phyloP scores from a whole-genome alignment of 345 rosid genomes.

The Gossypium raimondii region DNA sequence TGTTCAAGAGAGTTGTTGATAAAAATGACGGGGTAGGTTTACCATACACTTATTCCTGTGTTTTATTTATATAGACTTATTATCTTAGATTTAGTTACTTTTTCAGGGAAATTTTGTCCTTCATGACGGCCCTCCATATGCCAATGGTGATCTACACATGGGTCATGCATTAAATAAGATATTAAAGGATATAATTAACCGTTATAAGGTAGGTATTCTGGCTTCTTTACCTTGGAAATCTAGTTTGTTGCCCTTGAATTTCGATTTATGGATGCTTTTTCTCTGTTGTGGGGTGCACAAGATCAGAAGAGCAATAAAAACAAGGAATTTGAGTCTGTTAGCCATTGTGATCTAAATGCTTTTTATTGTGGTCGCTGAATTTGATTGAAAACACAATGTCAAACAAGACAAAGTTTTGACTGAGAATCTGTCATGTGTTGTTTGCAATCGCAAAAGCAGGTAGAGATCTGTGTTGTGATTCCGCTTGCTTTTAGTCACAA shows the following conservation, averaged over 20 bases:
- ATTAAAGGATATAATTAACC: slow-evolving; percentile 89
- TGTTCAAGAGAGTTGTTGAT: slow-evolving; percentile 67
- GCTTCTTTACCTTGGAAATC: slow-evolving; percentile 15
- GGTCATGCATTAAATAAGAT: slow-evolving; percentile 98
- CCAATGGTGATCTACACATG: slow-evolving; percentile 89
- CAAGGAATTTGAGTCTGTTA: slow-evolving; percentile 1
- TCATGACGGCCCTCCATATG: slow-evolving; percentile 98
- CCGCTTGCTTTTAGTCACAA: not conserved
- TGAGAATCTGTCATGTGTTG: not conserved
- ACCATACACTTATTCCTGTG: slow-evolving; percentile 12
- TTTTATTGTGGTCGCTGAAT: not conserved
- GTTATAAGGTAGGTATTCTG: slow-evolving; percentile 70
- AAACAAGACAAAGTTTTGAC: not conserved
- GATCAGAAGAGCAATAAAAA: not conserved
- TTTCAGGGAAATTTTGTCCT: slow-evolving; percentile 76
- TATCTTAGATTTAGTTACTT: slow-evolving; percentile 31
- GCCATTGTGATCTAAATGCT: not conserved
- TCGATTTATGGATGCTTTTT: not conserved
- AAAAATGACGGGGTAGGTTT: slow-evolving; percentile 73
- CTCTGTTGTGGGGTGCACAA: not conserved
- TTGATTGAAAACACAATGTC: not conserved
- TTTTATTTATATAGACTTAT: slow-evolving; percentile 20
- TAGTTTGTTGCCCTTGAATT: slow-evolving; percentile 10
- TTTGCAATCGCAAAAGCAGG: not conserved
- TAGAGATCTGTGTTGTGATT: not conserved